phyloP scores from a whole-genome alignment of 306 rosid species.

The Gastrolobium villosum region DNA sequence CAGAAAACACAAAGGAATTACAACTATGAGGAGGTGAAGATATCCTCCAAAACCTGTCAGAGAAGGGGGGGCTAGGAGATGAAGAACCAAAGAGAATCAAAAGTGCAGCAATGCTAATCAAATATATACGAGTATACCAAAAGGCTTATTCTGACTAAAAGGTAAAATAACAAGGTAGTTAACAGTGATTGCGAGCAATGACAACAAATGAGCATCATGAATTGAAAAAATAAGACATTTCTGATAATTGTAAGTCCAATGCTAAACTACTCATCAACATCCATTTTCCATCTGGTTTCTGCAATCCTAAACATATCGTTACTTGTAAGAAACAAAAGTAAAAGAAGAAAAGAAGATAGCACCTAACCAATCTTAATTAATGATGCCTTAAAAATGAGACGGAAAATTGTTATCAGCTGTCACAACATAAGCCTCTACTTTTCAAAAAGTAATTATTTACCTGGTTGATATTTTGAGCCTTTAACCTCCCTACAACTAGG shows the following conservation, averaged over 20 bases:
- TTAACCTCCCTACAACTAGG: conserved; percentile 95
- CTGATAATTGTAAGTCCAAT: conserved; percentile 10
- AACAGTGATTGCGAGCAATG: conserved; percentile 1
- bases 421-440: conserved; percentile 32
- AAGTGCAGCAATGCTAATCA: neutral
- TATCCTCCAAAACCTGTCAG: too few relatives aligned
- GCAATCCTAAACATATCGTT: conserved; percentile 1
- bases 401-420: conserved; percentile 13
- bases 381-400: conserved; percentile 35
- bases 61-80: too few relatives aligned
- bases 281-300: conserved; percentile 28
- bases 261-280: conserved; percentile 24
- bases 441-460: conserved; percentile 53
- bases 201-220: conserved; percentile 26
- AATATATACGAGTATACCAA: conserved; percentile 12
- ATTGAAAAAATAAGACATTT: neutral
- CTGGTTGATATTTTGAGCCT: conserved; percentile 97
- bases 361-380: neutral
- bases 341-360: conserved; percentile 13
- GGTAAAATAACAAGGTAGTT: conserved; percentile 10
- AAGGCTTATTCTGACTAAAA: conserved; percentile 20
- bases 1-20: neutral
- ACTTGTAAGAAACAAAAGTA: conserved; percentile 12
- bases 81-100: too few relatives aligned
- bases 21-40: conserved; percentile 7